Base-by-base conservation (phyloP, 805 yeast genomes). In the Wickerhamiella nectarea region DNA sequence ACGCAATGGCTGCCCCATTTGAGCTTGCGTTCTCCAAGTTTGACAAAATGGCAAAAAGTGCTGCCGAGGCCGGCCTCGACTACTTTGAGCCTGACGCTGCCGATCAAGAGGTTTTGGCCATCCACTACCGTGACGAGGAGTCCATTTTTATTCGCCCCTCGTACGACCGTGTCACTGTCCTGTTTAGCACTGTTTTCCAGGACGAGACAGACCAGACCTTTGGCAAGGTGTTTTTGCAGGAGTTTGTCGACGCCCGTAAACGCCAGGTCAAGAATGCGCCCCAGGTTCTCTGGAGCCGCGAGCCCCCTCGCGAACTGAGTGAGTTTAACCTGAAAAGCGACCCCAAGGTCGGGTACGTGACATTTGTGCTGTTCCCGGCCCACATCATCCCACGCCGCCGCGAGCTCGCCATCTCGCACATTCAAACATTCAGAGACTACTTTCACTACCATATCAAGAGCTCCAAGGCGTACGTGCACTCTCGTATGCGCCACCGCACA, bases 391-490 rank as follows among this genome's bases (percentile, higher is more conserved):
- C 76, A 58, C 78, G 74, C 48, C 78, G 82, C 50, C 72, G 84
- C 56, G 91, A 91, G 61, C 81, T 78, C 58, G 80, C 94, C 49
- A 83, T 91, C 50, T 78, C 93, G 29, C 96, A 87, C 62, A 81
- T 91, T 57, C 86, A 85, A 58, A 69, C 84, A 46, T 91, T 91
- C 67, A 74, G 99, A 65, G 93, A 87, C 58, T 91, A 89, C 66
- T 91, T 91, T 80, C 99, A 91, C 63, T 91, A 89, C 65, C 99
- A 91, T 61, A 91, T 91, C 68, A 91, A 91, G 67, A 89, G 96
- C 63, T 86, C 95, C 48, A 91, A 91, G 70, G 97, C 98, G 28
- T 91, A 83, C 66, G 78, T 91, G 79, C 99, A 91, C 64, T 85
- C 95, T 41, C 79, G 99, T 70, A 91, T 91, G 99, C 77, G 99